Evolutionary conservation across 2,329 filamentous ascomycete species (phyloP).

Genomic region (Sporothrix pallida): DNA sequence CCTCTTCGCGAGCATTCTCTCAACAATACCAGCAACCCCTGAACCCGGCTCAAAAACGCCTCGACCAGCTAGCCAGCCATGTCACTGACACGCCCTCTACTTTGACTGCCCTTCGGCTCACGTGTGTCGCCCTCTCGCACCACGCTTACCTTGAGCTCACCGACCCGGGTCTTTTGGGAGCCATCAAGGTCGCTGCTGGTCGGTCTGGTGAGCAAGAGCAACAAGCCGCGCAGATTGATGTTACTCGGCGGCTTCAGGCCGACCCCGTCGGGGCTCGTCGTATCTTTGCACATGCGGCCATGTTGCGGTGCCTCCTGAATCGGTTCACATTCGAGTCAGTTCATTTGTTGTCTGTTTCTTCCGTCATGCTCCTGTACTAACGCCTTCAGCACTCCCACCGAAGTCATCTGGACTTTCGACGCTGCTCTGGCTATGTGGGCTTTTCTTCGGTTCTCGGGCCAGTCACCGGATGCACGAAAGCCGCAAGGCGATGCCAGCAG

Average conservation of each 20-base stretch:
- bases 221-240: not conserved
- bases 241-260: not conserved
- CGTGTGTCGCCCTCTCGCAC: constrained; percentile 17
- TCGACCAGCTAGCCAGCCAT: constrained; percentile 14
- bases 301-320: constrained; percentile 19
- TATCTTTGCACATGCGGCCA: constrained; percentile 8
- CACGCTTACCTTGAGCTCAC: constrained; percentile 23
- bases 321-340: constrained; percentile 23
- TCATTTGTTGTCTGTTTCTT: not conserved
- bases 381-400: constrained; percentile 18
- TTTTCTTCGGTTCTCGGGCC: constrained; percentile 1
- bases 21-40: not conserved
- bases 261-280: not conserved
- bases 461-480: not conserved
- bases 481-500: not conserved
- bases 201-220: not conserved
- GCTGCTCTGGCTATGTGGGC: constrained; percentile 23
- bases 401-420: constrained; percentile 22
- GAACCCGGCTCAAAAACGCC: not conserved
- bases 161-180: not conserved
- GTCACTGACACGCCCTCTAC: constrained; percentile 5
- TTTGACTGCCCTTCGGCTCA: not conserved
- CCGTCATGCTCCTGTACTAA: not conserved
- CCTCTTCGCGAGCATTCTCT: not conserved
- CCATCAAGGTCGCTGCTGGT: constrained; percentile 20